phyloP scores from a whole-genome alignment of 305 asterid genomes.

The Nicotiana rustica region DNA sequence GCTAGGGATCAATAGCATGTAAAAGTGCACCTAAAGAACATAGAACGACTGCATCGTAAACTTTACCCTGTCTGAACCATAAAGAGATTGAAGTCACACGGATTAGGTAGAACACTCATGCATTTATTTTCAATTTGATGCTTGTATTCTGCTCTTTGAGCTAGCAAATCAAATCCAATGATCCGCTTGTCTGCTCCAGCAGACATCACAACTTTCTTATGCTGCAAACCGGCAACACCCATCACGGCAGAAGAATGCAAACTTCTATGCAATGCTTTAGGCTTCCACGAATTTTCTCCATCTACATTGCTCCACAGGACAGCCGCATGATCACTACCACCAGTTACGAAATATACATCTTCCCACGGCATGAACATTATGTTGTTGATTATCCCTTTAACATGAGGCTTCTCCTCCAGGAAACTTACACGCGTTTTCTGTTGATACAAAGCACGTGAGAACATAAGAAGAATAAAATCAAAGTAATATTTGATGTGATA shows the following conservation, averaged over 20 bases:
- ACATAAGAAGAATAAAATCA: neutral
- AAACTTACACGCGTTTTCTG: conserved; percentile 71
- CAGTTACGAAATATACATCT: conserved; percentile 72
- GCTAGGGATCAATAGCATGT: conserved; percentile 16
- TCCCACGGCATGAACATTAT: conserved; percentile 94
- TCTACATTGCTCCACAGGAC: conserved; percentile 79
- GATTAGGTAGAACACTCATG: conserved; percentile 94
- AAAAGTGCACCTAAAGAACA: conserved; percentile 31
- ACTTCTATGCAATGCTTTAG: conserved; percentile 66
- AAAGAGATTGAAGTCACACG: conserved; percentile 92
- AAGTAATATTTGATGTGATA: conserved; percentile 25
- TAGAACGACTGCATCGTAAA: conserved; percentile 21
- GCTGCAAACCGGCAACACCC: conserved; percentile 96
- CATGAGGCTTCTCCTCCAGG: conserved; percentile 82
- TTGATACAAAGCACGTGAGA: conserved; percentile 25
- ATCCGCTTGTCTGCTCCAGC: conserved; percentile 93
- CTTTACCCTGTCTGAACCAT: conserved; percentile 98
- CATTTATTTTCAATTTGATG: conserved; percentile 90
- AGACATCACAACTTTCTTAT: conserved; percentile 75
- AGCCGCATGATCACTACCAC: conserved; percentile 96
- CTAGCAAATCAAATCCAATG: conserved; percentile 64
- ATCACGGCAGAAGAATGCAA: conserved; percentile 92
- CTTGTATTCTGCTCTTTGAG: conserved; percentile 70
- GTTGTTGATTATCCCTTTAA: conserved; percentile 87
- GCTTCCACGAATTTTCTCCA: conserved; percentile 73